Conservation (phyloP, 148 eudicot genomes). For the Diospyros kaki region DNA sequence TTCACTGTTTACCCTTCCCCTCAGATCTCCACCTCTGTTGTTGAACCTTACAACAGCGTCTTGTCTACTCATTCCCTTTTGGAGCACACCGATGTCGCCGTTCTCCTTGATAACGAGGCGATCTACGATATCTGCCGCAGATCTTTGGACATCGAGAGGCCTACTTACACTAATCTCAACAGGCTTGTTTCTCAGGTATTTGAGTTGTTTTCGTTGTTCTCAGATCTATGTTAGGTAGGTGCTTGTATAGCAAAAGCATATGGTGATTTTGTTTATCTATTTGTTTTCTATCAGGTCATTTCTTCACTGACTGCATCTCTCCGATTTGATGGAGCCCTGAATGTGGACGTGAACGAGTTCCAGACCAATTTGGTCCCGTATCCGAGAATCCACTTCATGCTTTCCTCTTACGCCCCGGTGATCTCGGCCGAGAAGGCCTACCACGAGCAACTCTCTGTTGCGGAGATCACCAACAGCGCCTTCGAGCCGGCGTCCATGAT, state of each 20-base stretch:
- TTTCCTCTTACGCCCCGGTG: neutral
- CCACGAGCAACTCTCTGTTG: slow-evolving; percentile 27
- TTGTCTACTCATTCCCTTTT: slow-evolving; percentile 35
- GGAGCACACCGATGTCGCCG: neutral
- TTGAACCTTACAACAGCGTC: too few relatives aligned
- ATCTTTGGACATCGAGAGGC: too few relatives aligned
- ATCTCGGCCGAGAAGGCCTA: slow-evolving; percentile 18
- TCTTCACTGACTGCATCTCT: slow-evolving; percentile 46
- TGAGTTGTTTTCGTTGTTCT: neutral
- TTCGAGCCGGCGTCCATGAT: slow-evolving; percentile 46
- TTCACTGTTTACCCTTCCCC: neutral
- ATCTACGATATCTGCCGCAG: too few relatives aligned
- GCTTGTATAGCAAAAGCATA: neutral
- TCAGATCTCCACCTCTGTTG: too few relatives aligned
- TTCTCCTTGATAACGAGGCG: too few relatives aligned
- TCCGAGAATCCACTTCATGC: slow-evolving; percentile 56
- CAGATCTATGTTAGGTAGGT: neutral
- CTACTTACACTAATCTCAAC: slow-evolving; percentile 46
- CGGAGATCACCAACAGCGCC: slow-evolving; percentile 33
- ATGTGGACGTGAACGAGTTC: slow-evolving; percentile 48
- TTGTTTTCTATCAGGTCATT: slow-evolving; percentile 26
- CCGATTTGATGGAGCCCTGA: slow-evolving; percentile 44
- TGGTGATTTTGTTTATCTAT: neutral
- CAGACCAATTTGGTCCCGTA: slow-evolving; percentile 49
- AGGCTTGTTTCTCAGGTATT: slow-evolving; percentile 51